Evolutionary conservation across 768 basidiomycete species (phyloP).

Genomic region (Lactarius indigo): DNA sequence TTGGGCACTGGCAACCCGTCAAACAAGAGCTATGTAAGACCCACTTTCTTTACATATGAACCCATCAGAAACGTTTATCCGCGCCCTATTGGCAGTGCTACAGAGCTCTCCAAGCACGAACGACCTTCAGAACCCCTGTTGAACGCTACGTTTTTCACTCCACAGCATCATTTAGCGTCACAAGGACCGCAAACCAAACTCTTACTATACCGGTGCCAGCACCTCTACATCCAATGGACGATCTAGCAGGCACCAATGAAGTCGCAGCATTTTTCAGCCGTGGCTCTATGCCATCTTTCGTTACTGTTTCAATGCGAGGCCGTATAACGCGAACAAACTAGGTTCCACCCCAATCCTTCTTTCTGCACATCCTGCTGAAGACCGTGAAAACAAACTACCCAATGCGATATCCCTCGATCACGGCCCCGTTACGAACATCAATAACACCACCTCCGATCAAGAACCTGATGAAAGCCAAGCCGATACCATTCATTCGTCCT

Average conservation of each 20-base stretch:
- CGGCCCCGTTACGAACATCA: not conserved
- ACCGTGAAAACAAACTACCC: not conserved
- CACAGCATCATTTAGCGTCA: not conserved
- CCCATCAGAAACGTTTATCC: not conserved
- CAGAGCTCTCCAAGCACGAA: not conserved
- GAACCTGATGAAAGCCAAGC: not conserved
- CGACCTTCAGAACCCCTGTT: not conserved
- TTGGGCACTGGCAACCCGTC: not conserved
- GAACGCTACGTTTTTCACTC: not conserved
- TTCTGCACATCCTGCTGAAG: not conserved
- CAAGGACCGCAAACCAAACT: not conserved
- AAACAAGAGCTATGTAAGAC: not conserved
- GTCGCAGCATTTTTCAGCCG: not conserved
- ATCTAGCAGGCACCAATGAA: not conserved
- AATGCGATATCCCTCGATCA: not conserved
- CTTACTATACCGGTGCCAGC: not conserved
- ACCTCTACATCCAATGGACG: not conserved
- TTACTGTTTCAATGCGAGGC: conserved; percentile 6
- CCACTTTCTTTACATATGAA: not conserved
- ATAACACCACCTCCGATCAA: not conserved
- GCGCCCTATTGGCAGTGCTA: not conserved
- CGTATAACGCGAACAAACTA: not conserved
- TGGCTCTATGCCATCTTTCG: not conserved
- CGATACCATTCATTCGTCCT: not conserved
- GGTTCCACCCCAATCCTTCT: too few species aligned